Conservation (phyloP, 306 rosid genomes). For the Cucumis hystrix region DNA sequence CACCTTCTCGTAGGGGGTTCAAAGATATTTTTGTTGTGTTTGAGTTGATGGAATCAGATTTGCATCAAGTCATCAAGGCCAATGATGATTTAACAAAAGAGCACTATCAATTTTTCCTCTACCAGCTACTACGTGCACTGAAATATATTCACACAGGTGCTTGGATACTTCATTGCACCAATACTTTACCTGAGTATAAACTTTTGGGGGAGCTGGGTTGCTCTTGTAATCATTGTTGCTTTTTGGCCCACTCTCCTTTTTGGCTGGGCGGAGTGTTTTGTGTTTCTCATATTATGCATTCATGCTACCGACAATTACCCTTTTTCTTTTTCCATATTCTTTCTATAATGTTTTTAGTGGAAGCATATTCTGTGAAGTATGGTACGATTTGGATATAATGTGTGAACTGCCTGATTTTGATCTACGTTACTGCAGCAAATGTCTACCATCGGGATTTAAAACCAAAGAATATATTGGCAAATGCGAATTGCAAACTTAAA, state of each 20-base stretch:
- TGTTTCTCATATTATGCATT: neutral
- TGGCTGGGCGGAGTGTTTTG: neutral
- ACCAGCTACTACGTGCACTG: slow-evolving; percentile 92
- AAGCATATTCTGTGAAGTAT: neutral
- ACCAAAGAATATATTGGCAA: slow-evolving; percentile 92
- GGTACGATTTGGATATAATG: neutral
- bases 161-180: neutral
- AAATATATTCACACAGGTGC: slow-evolving; percentile 87
- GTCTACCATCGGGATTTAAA: slow-evolving; percentile 94
- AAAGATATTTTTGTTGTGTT: slow-evolving; percentile 92
- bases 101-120: slow-evolving; percentile 90
- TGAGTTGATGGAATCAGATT: slow-evolving; percentile 93
- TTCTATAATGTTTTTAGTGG: neutral
- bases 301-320: neutral
- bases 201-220: neutral
- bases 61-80: slow-evolving; percentile 96
- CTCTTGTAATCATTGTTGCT: neutral
- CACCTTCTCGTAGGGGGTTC: slow-evolving; percentile 75
- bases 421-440: slow-evolving; percentile 52
- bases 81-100: slow-evolving; percentile 77
- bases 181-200: neutral
- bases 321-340: neutral
- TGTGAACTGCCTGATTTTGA: slow-evolving; percentile 19
- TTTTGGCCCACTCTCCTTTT: neutral
- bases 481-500: slow-evolving; percentile 96